A percentile compares a stretch with the other conserved stretches of the same genome.
phyloP scores from a whole-genome alignment of 2,329 filamentous ascomycete genomes.

The Colletotrichum tropicicola region DNA sequence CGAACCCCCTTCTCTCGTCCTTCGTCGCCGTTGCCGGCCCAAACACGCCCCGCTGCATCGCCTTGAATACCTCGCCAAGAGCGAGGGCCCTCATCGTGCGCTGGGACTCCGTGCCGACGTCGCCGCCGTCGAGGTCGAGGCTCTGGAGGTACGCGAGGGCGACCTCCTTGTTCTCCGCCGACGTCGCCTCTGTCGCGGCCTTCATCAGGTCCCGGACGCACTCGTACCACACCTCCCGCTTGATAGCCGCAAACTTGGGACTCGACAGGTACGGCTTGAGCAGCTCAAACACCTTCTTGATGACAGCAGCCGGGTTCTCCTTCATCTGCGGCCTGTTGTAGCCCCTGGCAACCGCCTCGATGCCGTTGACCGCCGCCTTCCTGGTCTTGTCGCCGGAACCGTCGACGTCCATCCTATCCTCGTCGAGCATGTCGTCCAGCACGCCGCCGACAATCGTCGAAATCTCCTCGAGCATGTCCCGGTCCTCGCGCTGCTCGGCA shows the following conservation, averaged over 20 bases:
- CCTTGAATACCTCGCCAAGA: constrained; percentile 49
- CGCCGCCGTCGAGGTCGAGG: constrained; percentile 55
- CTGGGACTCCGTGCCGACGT: constrained; percentile 61
- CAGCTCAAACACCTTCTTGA: constrained; percentile 48
- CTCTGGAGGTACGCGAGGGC: constrained; percentile 52
- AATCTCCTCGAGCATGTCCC: constrained; percentile 76
- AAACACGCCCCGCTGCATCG: constrained; percentile 54
- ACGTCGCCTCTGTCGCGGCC: constrained; percentile 40
- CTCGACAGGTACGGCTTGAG: constrained; percentile 51
- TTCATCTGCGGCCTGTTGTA: constrained; percentile 54
- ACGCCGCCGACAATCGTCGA: constrained; percentile 69
- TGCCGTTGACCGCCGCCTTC: constrained; percentile 56
- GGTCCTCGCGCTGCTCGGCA: constrained; percentile 71
- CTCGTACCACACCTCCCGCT: constrained; percentile 62
- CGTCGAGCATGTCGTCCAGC: constrained; percentile 65
- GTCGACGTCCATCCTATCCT: constrained; percentile 77
- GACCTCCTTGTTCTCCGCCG: constrained; percentile 29
- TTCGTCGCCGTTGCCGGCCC: constrained; percentile 36
- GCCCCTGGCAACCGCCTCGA: constrained; percentile 60
- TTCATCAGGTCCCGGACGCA: constrained; percentile 57
- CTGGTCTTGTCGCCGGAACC: constrained; percentile 51
- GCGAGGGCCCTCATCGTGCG: constrained; percentile 58
- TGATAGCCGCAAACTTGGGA: constrained; percentile 50
- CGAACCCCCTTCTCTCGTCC: constrained; percentile 32
- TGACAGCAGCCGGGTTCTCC: constrained; percentile 44